A percentile compares a stretch with the other conserved stretches of the same genome.
These are phyloP conservation scores for Borovskyia barvae DNA, from an alignment of 208 protist species.

Conservation along the genomic window DNA sequence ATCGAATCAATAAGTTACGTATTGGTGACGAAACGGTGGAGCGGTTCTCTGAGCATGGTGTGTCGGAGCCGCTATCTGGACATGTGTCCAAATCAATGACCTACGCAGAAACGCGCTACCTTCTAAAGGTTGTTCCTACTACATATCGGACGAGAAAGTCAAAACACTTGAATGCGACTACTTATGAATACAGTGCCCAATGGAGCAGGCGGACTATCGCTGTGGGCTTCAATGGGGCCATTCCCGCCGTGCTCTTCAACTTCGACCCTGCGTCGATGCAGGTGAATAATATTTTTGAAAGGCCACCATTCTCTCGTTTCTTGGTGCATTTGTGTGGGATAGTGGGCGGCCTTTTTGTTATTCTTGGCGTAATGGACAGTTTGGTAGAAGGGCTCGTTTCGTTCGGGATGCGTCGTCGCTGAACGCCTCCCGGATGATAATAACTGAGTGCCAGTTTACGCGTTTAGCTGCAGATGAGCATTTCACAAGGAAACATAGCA, in stretches of 20 bases:
- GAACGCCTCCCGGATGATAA: not conserved
- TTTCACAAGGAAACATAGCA: no score
- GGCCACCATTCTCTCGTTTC: constrained; percentile 66
- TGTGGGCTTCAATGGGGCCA: constrained; percentile 22
- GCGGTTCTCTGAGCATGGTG: constrained; percentile 56
- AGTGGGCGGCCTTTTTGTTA: constrained; percentile 84
- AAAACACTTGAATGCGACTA: constrained; percentile 12
- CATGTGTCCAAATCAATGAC: constrained; percentile 15
- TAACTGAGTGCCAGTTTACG: not conserved
- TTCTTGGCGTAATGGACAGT: constrained; percentile 71
- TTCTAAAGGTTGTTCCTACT: constrained; percentile 68
- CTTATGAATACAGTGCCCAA: constrained; percentile 76
- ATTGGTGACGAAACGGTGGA: constrained; percentile 59
- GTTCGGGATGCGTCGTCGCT: not conserved
- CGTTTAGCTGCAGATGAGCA: no score
- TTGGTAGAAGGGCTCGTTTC: constrained; percentile 24
- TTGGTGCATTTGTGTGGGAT: constrained; percentile 83
- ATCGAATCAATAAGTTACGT: constrained; percentile 65
- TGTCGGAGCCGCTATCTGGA: constrained; percentile 43
- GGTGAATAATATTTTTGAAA: constrained; percentile 72
- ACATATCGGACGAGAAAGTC: constrained; percentile 37
- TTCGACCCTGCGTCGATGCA: constrained; percentile 75
- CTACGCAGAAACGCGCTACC: constrained; percentile 53
- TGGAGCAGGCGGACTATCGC: constrained; percentile 29
- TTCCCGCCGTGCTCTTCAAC: constrained; percentile 50